These are phyloP conservation scores for Mucor velutinosus DNA, from an alignment of 371 early-diverging fungal genomes.

Conservation along the genomic window DNA sequence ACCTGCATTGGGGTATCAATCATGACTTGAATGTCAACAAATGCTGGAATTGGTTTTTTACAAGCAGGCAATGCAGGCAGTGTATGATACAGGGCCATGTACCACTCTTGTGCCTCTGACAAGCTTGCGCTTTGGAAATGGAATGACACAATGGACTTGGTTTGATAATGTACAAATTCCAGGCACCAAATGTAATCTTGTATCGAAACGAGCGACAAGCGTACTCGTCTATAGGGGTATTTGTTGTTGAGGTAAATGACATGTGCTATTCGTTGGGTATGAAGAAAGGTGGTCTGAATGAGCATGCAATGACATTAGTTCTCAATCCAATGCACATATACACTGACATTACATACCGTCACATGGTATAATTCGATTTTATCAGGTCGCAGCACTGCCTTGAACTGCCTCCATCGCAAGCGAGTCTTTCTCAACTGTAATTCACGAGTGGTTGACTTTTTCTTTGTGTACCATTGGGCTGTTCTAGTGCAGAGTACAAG, in stretches of 20 bases:
- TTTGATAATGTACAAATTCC: constrained; percentile 10
- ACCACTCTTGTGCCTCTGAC: constrained; percentile 38
- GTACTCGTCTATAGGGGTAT: constrained; percentile 13
- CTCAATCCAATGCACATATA: not conserved
- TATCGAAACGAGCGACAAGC: constrained; percentile 10
- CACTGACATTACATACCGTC: constrained; percentile 11
- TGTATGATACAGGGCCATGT: constrained; percentile 35
- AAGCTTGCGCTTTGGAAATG: constrained; percentile 17
- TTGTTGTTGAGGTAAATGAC: constrained; percentile 14
- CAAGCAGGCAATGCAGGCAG: constrained; percentile 21
- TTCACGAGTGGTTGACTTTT: constrained; percentile 4
- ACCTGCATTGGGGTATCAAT: not conserved
- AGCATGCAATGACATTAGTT: not conserved
- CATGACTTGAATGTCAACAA: constrained; percentile 17
- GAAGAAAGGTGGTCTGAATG: constrained; percentile 10
- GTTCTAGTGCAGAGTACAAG: constrained; percentile 18
- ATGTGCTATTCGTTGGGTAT: constrained; percentile 18
- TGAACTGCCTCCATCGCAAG: constrained; percentile 25
- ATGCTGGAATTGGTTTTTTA: constrained; percentile 20
- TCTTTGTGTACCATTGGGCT: constrained; percentile 22
- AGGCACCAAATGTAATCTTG: constrained; percentile 19
- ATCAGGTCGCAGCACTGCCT: constrained; percentile 15
- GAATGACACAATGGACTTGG: constrained; percentile 10
- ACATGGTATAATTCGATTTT: constrained; percentile 25
- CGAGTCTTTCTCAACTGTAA: constrained; percentile 19